A percentile compares a stretch with the other conserved stretches of the same genome.
Conservation (phyloP, 208 protist genomes). For the Trypanosoma theileri region DNA sequence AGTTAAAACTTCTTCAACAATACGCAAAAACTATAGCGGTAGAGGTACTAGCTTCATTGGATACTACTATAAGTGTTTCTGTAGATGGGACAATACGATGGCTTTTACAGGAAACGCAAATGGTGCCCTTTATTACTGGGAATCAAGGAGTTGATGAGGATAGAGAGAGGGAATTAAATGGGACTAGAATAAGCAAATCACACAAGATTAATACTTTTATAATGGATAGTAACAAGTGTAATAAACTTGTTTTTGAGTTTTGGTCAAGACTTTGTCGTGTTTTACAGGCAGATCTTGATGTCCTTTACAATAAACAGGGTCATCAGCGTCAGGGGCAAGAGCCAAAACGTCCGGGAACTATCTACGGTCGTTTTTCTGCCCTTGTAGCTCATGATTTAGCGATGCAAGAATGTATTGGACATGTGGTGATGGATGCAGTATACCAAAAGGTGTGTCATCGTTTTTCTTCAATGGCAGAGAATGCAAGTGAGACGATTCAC, state of each 20-base stretch:
- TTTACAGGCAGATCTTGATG: slow-evolving; percentile 33
- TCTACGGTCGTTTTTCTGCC: slow-evolving; percentile 58
- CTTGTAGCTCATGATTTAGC: slow-evolving; percentile 58
- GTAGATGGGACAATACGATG: slow-evolving; percentile 59
- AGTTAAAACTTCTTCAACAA: slow-evolving; percentile 51
- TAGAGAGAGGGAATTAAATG: slow-evolving; percentile 1
- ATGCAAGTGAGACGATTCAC: slow-evolving; percentile 74
- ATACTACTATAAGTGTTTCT: slow-evolving; percentile 43
- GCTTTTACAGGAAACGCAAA: slow-evolving; percentile 54
- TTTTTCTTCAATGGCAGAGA: slow-evolving; percentile 73
- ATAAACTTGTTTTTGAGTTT: slow-evolving; percentile 52
- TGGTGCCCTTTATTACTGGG: slow-evolving; percentile 38
- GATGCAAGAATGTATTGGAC: slow-evolving; percentile 46
- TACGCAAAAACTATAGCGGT: slow-evolving; percentile 57
- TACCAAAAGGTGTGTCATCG: slow-evolving; percentile 60
- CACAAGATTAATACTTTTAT: slow-evolving; percentile 18
- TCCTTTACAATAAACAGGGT: slow-evolving; percentile 25
- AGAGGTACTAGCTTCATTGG: slow-evolving; percentile 47
- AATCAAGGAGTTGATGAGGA: slow-evolving; percentile 1
- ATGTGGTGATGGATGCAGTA: slow-evolving; percentile 53
- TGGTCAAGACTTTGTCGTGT: slow-evolving; percentile 47
- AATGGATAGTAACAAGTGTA: slow-evolving; percentile 58
- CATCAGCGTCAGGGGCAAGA: slow-evolving; percentile 4
- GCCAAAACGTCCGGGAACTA: slow-evolving; percentile 1
- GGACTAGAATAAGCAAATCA: neutral